Evolutionary conservation across 345 rosid genomes (phyloP), one percentile per base, ranked within the genome.

Genomic region (Gossypium turneri): DNA sequence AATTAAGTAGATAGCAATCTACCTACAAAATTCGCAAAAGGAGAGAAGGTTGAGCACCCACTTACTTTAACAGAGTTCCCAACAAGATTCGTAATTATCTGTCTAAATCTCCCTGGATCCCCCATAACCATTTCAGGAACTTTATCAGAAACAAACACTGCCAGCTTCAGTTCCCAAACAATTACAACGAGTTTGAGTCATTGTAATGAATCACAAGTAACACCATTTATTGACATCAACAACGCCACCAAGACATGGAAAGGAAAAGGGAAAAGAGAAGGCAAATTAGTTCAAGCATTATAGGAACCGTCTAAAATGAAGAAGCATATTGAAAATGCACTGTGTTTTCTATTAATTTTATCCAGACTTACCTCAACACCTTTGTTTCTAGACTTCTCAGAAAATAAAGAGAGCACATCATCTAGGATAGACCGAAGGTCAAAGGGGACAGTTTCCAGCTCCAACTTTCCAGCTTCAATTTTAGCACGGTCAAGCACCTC

Each of bases 401-500:
- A 95, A 85, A 95, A 95, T 22, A 95, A 78, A 77, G 97, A 95
- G 69, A 95, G 96, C 67, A 93, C 99, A 81, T 95, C 99, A 87
- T 95, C 99, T 65, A 95, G 66, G 82, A 95, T 90, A 24, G 96
- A 82, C 34, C 98, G 90, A 58, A 88, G 81, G 79, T 89, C 87
- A 17, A 95, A 93, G 52, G 93, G 91, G 67, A 95, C 97, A 55
- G 85, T 83, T 81, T 95, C 99, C 59, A 95, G 81, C 76, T 93
- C 99, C 69, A 95, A 82, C 83, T 88, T 95, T 52, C 98, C 90
- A 20, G 99, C 97, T 88, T 95, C 99, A 69, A 95, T 93, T 83
- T 95, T 95, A 60, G 98, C 99, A 25, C 96, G 91, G 83, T 95
- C 99, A 74, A 95, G 98, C 86, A 95, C 97, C 84, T 93, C 98